phyloP scores from a whole-genome alignment of 768 basidiomycete species.

The Fistulinella prunicolor region DNA sequence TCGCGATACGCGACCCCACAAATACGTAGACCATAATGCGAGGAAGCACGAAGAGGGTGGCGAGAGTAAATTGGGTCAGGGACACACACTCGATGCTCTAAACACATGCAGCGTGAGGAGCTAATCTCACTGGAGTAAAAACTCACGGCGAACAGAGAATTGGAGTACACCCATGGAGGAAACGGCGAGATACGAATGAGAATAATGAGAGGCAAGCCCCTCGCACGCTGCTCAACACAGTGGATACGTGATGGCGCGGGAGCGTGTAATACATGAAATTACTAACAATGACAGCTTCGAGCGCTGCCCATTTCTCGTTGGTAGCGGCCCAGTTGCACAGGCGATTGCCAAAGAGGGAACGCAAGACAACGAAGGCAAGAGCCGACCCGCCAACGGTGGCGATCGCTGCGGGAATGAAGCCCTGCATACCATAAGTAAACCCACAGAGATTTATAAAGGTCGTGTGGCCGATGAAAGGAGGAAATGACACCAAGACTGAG shows the following conservation, averaged over 20 bases:
- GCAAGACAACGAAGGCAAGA: slow-evolving; percentile 56
- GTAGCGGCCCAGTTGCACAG: slow-evolving; percentile 58
- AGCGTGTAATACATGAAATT: neutral
- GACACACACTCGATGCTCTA: slow-evolving; percentile 74
- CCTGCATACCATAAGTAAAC: slow-evolving; percentile 80
- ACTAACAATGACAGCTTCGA: slow-evolving; percentile 72
- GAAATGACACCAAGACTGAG: slow-evolving; percentile 30
- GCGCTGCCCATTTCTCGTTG: slow-evolving; percentile 73
- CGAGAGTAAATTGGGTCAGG: slow-evolving; percentile 71
- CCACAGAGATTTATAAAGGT: slow-evolving; percentile 60
- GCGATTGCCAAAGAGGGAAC: slow-evolving; percentile 53
- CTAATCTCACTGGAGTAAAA: neutral
- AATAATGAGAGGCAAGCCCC: slow-evolving; percentile 78
- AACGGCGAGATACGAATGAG: slow-evolving; percentile 80
- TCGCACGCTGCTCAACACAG: slow-evolving; percentile 48
- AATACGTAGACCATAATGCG: slow-evolving; percentile 73
- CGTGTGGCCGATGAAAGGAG: slow-evolving; percentile 32
- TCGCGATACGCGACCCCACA: slow-evolving; percentile 72
- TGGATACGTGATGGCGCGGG: neutral
- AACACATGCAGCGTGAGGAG: slow-evolving; percentile 7
- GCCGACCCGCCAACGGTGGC: slow-evolving; percentile 65
- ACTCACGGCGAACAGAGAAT: slow-evolving; percentile 72
- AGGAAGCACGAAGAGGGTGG: slow-evolving; percentile 69
- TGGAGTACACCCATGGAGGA: slow-evolving; percentile 88
- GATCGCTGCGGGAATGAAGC: slow-evolving; percentile 62